Percentiles rank a stretch among this genome's conserved stretches.
Conservation (phyloP, 148 eudicot genomes). For the Simmondsia chinensis region DNA sequence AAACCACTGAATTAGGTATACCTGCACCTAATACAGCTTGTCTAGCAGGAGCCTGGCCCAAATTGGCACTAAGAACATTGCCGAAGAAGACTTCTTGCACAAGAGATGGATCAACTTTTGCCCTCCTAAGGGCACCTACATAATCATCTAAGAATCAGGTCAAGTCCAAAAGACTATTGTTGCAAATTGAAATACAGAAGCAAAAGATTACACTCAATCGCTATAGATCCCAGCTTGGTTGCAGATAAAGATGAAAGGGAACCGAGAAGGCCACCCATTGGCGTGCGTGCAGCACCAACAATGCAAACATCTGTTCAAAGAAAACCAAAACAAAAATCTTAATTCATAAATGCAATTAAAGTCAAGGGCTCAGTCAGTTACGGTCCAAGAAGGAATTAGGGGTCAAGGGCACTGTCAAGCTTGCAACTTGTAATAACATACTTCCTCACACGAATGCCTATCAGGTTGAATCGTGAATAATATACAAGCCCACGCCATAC, state of each 20-base stretch:
- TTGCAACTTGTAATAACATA: too few species aligned
- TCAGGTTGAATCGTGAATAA: too few species aligned
- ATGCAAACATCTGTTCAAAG: conserved; percentile 83
- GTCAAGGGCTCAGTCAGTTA: too few species aligned
- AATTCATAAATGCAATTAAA: background rate
- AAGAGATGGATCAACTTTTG: conserved; percentile 61
- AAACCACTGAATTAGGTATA: conserved; percentile 69
- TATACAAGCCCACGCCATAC: too few species aligned
- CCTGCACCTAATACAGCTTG: conserved; percentile 97
- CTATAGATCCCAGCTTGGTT: conserved; percentile 83
- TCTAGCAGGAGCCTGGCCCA: conserved; percentile 99
- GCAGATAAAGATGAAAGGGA: conserved; percentile 88
- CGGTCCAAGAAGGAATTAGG: too few species aligned
- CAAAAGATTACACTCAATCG: conserved; percentile 46
- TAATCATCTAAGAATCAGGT: too few species aligned
- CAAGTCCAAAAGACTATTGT: too few species aligned
- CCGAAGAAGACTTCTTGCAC: conserved; percentile 96
- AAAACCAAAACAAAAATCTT: background rate
- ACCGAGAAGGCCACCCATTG: conserved; percentile 85
- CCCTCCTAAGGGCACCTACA: conserved; percentile 75
- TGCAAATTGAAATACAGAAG: background rate
- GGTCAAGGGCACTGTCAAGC: too few species aligned
- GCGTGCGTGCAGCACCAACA: conserved; percentile 89
- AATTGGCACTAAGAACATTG: conserved; percentile 91
- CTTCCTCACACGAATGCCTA: too few species aligned